Conservation (phyloP, 495 filamentous ascomycete genomes). For the Penicillium salamii region DNA sequence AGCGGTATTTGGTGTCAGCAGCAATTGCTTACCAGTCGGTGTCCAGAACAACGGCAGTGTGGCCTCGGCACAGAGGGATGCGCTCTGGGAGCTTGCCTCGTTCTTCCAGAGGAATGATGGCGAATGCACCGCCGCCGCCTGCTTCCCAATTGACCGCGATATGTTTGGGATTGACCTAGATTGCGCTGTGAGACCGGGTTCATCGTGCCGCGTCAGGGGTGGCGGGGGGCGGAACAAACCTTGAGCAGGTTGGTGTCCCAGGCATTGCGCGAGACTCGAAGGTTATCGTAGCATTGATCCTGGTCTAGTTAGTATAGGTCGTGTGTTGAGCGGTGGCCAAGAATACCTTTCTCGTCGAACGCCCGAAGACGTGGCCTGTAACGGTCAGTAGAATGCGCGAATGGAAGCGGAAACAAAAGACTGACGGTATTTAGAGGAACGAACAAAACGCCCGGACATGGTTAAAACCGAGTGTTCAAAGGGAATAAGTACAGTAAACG, state of each 20-base stretch:
- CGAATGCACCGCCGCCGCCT: conserved; percentile 93
- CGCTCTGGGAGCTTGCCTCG: conserved; percentile 86
- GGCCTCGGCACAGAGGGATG: conserved; percentile 91
- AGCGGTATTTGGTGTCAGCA: conserved; percentile 3
- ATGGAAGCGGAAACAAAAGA: conserved; percentile 15
- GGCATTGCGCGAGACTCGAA: conserved; percentile 91
- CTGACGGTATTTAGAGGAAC: conserved; percentile 98
- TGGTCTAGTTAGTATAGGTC: conserved; percentile 25
- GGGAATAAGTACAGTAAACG: conserved; percentile 6
- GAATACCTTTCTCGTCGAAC: conserved; percentile 81
- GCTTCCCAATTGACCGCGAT: conserved; percentile 98
- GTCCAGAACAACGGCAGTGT: conserved; percentile 92
- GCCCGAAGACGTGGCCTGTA: conserved; percentile 95
- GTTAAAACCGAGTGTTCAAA: conserved; percentile 12
- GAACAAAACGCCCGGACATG: conserved; percentile 97
- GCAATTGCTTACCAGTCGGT: conserved; percentile 80
- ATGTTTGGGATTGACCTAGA: conserved; percentile 89
- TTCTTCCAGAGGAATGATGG: conserved; percentile 89
- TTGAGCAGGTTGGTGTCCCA: conserved; percentile 99
- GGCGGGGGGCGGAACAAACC: conserved; percentile 46
- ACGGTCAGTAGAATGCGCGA: conserved; percentile 24
- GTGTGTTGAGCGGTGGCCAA: background rate
- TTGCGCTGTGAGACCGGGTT: conserved; percentile 20
- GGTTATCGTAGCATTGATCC: conserved; percentile 96
- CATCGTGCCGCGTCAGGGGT: conserved; percentile 27